Percentiles rank a stretch among this genome's conserved stretches.
Evolutionary conservation across 805 yeast species (phyloP).

Genomic region (Starmerella davenportii): DNA sequence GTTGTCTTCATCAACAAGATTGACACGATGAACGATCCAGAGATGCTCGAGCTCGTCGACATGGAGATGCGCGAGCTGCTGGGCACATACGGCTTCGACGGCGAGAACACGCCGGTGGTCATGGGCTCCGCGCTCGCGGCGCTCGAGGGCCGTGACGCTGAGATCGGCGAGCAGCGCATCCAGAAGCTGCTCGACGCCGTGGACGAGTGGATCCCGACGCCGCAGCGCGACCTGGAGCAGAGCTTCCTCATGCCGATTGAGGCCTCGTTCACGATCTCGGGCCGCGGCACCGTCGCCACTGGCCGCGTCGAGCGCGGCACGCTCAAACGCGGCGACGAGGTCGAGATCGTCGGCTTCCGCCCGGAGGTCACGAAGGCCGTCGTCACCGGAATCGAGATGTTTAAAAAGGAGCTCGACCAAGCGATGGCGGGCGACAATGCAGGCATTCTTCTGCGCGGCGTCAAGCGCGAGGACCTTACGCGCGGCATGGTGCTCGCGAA

Average conservation of each 20-base stretch:
- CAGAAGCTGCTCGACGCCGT: constrained; percentile 73
- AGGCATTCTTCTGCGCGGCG: constrained; percentile 93
- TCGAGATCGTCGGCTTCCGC: constrained; percentile 89
- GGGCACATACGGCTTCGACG: constrained; percentile 84
- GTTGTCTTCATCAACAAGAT: constrained; percentile 97
- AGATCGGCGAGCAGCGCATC: constrained; percentile 79
- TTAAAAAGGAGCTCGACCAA: constrained; percentile 92
- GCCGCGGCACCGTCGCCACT: constrained; percentile 98
- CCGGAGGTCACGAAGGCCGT: constrained; percentile 76
- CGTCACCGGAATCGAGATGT: constrained; percentile 98
- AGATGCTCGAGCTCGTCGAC: constrained; percentile 97
- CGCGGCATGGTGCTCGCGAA: constrained; percentile 97
- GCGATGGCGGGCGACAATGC: constrained; percentile 99
- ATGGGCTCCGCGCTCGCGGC: constrained; percentile 99
- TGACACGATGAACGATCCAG: constrained; percentile 94
- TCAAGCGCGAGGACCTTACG: constrained; percentile 88
- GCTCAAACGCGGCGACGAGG: constrained; percentile 94
- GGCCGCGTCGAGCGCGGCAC: constrained; percentile 98
- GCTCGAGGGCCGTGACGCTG: constrained; percentile 70
- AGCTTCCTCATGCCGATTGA: constrained; percentile 95
- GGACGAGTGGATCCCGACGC: constrained; percentile 91
- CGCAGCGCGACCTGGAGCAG: constrained; percentile 85
- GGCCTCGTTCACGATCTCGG: constrained; percentile 93
- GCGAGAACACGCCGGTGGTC: constrained; percentile 92
- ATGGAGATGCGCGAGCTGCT: constrained; percentile 99